A percentile compares a stretch with the other conserved stretches of the same genome.
Evolutionary conservation across 345 rosid genomes (phyloP).

Genomic region (Eucalyptus polyanthemos): DNA sequence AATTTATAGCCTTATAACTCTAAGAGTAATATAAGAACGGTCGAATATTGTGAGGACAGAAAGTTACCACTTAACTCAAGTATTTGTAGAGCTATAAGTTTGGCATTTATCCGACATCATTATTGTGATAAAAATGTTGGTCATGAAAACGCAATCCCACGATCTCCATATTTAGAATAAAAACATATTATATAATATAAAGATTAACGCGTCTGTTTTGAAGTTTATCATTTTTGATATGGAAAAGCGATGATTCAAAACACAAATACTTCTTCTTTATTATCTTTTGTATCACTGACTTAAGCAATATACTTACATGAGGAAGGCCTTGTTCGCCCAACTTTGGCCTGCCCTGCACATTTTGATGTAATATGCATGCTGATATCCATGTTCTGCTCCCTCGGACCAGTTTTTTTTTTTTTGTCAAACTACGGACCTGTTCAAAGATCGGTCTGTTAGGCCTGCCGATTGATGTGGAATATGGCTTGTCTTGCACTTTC

Average conservation of each 20-base stretch:
- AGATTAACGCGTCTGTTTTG: rapidly evolving
- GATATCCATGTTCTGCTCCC: not conserved
- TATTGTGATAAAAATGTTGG: not conserved
- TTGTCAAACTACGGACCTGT: not conserved
- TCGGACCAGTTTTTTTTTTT: not conserved
- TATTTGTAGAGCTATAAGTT: not conserved
- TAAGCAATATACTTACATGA: not conserved
- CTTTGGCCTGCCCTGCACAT: not conserved
- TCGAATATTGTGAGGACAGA: not conserved
- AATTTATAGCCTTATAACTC: not conserved
- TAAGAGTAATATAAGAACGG: not conserved
- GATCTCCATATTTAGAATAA: too few relatives aligned
- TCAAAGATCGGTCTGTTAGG: not conserved
- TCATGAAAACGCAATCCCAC: rapidly evolving
- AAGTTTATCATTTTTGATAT: too few relatives aligned
- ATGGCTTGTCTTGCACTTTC: not conserved
- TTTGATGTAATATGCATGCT: not conserved
- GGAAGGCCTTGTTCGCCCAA: not conserved
- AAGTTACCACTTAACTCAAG: not conserved
- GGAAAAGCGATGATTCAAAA: too few relatives aligned
- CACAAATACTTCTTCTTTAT: too few relatives aligned
- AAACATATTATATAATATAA: too few relatives aligned
- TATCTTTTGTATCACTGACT: rapidly evolving
- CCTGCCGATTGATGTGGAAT: not conserved
- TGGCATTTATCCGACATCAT: not conserved